Percentiles rank a stretch among this genome's conserved stretches.
Evolutionary conservation across 257 asterid species (phyloP).

Genomic region (Solanum boliviense): DNA sequence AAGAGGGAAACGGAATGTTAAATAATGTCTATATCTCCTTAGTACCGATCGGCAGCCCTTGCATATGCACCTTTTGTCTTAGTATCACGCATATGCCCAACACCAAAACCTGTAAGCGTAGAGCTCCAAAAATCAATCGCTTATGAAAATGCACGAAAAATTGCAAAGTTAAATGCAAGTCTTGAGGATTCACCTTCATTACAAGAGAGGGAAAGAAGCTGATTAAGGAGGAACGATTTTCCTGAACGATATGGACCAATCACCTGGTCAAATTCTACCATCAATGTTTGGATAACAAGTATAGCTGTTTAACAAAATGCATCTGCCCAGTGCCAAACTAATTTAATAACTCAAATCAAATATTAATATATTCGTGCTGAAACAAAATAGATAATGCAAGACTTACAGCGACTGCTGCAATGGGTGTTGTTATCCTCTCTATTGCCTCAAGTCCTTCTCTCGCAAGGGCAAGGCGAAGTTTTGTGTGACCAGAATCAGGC

Average conservation of each 20-base stretch:
- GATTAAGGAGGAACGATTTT: constrained; percentile 93
- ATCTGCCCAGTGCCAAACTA: not conserved
- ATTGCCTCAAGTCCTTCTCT: constrained; percentile 89
- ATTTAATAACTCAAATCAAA: not conserved
- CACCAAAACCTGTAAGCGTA: constrained; percentile 78
- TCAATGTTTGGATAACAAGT: not conserved
- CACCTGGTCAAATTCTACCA: constrained; percentile 36
- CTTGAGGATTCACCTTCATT: constrained; percentile 57
- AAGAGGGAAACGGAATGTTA: not conserved
- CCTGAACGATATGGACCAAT: constrained; percentile 99
- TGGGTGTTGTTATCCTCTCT: constrained; percentile 73
- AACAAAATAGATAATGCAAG: not conserved
- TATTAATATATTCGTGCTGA: too few species aligned
- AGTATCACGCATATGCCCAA: constrained; percentile 99
- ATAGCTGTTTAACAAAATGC: not conserved
- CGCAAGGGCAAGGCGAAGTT: constrained; percentile 73
- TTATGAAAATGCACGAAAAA: not conserved
- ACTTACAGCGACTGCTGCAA: constrained; percentile 93
- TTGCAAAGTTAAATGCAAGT: not conserved
- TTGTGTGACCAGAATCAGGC: constrained; percentile 96
- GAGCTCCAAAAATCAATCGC: not conserved
- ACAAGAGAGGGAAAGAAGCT: constrained; percentile 94
- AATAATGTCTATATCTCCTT: not conserved
- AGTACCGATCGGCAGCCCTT: not conserved
- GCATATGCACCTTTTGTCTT: constrained; percentile 68